Percentiles rank a stretch among this genome's conserved stretches.
phyloP scores from a whole-genome alignment of 352 stramenopile genomes.

The Pythium insidiosum region DNA sequence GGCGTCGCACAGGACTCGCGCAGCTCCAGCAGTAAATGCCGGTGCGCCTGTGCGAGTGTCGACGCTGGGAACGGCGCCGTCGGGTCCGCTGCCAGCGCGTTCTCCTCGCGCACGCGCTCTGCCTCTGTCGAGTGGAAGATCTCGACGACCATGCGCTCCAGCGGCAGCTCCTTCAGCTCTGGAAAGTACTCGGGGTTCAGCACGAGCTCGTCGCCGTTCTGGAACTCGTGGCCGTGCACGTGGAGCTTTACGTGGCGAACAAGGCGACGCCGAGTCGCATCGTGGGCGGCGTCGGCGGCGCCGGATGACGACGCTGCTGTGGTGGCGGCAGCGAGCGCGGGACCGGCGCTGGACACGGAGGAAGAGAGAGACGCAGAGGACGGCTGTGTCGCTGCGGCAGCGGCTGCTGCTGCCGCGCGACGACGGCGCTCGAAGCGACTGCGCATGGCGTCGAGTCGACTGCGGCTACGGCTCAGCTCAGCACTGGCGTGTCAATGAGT shows the following conservation, averaged over 20 bases:
- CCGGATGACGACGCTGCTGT: not conserved
- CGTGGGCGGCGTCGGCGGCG: not conserved
- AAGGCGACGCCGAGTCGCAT: constrained; percentile 8
- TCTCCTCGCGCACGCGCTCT: constrained; percentile 19
- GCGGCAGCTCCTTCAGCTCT: constrained; percentile 54
- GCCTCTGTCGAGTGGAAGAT: constrained; percentile 57
- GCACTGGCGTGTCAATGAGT: no score
- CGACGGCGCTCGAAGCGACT: constrained; percentile 17
- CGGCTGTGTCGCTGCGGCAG: not conserved
- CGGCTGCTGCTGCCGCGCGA: constrained; percentile 2
- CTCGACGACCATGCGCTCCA: constrained; percentile 75
- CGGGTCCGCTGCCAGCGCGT: constrained; percentile 10
- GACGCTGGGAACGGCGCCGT: constrained; percentile 10
- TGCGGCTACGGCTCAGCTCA: no score
- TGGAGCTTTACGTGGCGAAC: constrained; percentile 51
- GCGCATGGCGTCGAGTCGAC: no score
- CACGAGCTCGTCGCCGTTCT: constrained; percentile 71
- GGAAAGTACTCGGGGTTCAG: constrained; percentile 77
- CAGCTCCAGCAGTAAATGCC: constrained; percentile 75
- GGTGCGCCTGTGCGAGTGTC: constrained; percentile 19
- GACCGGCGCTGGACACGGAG: not conserved
- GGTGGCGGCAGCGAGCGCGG: not conserved
- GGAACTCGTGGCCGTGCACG: constrained; percentile 78
- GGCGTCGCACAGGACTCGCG: constrained; percentile 51
- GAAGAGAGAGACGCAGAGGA: not conserved